Conservation (phyloP, 257 asterid genomes). For the Nemophila menziesii region DNA sequence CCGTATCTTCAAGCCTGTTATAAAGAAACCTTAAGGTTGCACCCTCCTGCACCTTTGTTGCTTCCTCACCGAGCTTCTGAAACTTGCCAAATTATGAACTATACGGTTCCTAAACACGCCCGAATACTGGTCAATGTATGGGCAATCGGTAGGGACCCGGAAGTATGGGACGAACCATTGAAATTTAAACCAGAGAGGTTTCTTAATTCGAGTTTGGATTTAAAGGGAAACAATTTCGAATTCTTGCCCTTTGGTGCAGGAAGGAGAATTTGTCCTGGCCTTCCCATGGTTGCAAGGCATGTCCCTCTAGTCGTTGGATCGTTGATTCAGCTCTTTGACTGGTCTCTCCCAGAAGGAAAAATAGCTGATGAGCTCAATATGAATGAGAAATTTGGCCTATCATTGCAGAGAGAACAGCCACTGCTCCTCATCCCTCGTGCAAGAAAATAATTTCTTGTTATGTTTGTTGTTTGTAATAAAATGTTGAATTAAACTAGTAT, state of each 20-base stretch:
- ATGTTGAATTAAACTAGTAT: too few relatives aligned
- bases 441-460: too few relatives aligned
- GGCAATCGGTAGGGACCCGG: constrained; percentile 7
- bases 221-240: constrained; percentile 8
- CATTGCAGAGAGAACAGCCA: constrained; percentile 50
- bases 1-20: constrained; percentile 9
- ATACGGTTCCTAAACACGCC: too few relatives aligned
- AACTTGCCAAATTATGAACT: too few relatives aligned
- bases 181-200: constrained; percentile 8
- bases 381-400: constrained; percentile 42
- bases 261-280: constrained; percentile 8
- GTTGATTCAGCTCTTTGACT: constrained; percentile 63
- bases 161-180: constrained; percentile 7
- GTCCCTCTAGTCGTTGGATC: constrained; percentile 50
- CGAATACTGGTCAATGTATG: not conserved
- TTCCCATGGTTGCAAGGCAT: constrained; percentile 30
- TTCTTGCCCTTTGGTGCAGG: constrained; percentile 13
- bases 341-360: constrained; percentile 43
- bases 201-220: not conserved
- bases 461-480: too few relatives aligned
- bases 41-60: too few relatives aligned
- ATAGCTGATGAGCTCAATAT: constrained; percentile 34
- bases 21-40: too few relatives aligned
- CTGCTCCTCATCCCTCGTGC: constrained; percentile 5
- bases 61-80: not conserved